phyloP scores from a whole-genome alignment of 257 asterid genomes.

The Mitragyna speciosa region DNA sequence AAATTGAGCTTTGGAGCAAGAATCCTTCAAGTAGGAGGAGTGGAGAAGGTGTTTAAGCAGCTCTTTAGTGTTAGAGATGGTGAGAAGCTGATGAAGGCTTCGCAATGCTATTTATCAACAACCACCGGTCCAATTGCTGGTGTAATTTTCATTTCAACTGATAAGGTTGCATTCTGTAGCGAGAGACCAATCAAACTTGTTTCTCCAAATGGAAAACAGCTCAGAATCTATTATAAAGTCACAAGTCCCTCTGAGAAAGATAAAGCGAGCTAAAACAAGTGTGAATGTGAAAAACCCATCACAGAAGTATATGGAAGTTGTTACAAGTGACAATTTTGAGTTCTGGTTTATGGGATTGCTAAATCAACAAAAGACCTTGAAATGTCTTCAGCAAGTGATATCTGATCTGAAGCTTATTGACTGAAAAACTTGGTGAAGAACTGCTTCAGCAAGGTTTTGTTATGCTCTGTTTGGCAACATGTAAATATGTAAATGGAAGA shows the following conservation, averaged over 20 bases:
- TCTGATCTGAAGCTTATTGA: no score
- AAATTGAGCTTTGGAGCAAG: no score
- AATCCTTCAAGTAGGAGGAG: background rate
- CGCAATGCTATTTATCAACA: slow-evolving; percentile 79
- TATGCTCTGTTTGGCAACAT: no score
- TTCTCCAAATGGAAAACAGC: background rate
- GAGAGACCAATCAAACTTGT: slow-evolving; percentile 52
- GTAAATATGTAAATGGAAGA: no score
- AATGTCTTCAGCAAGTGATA: slow-evolving; percentile 35
- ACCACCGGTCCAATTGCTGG: slow-evolving; percentile 92
- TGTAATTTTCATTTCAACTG: slow-evolving; percentile 60
- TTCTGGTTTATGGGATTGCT: slow-evolving; percentile 58
- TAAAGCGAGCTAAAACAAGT: slow-evolving; percentile 35
- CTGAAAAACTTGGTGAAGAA: no score
- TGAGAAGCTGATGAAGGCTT: slow-evolving; percentile 62
- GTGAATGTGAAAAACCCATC: slow-evolving; percentile 35
- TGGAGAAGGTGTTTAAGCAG: slow-evolving; percentile 51
- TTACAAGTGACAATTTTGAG: slow-evolving; percentile 43
- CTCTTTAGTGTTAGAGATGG: slow-evolving; percentile 52
- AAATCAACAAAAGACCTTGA: slow-evolving; percentile 36
- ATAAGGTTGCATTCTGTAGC: slow-evolving; percentile 64
- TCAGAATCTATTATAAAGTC: slow-evolving; percentile 20
- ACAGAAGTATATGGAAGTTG: slow-evolving; percentile 43
- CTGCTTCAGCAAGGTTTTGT: no score
- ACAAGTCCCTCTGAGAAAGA: slow-evolving; percentile 36